Evolutionary conservation across 768 basidiomycete species (phyloP), one percentile per base, ranked within the genome.

Genomic region (Leccinum disarticulatum): DNA sequence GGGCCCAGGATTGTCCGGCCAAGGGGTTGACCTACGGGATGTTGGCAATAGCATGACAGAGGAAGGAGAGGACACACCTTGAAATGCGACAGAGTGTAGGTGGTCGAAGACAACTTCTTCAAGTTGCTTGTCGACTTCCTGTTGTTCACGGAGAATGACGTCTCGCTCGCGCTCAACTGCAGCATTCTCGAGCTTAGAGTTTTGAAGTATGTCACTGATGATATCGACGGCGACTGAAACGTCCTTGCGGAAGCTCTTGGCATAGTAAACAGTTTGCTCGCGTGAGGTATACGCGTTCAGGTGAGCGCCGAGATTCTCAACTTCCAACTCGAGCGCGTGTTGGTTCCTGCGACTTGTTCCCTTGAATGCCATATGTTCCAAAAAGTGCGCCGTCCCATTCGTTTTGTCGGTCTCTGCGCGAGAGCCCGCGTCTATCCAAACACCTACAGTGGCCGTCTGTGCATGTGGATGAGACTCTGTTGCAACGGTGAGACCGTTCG

Each of bases 51-150:
- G 59, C 48, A 15, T n/a, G 41, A 58, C 46, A 38, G 33, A 58
- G 50, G 33, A 57, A 30, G 58, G 46, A 11, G 4, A 51, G 4
- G 15, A 55, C 38, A 66, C 71, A 95, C 95, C 87, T 77, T 95
- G 93, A 86, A 95, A 99, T 56, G 97, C 97, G 63, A 98, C 87
- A 49, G 96, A 81, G 75, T 99, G 97, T 60, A 99, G 78, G 73
- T 99, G 97, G 78, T 98, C 97, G 68, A 99, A 98, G 9, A 98
- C 93, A 69, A 98, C 95, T 76, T 98, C 97, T 79, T 98, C 95
- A 54, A 91, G 77, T 80, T 97, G 95, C 80, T 98, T 98, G 78
- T 97, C 95, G 31, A 98, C 97, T 79, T 98, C 97, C 79, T 98
- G 92, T 79, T 97, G 95, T 75, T 99, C 97, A 63, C 97, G 83